Evolutionary conservation across 106 monocot genomes (phyloP), one percentile per base, ranked within the genome.

Genomic region (Dioscorea dumetorum): DNA sequence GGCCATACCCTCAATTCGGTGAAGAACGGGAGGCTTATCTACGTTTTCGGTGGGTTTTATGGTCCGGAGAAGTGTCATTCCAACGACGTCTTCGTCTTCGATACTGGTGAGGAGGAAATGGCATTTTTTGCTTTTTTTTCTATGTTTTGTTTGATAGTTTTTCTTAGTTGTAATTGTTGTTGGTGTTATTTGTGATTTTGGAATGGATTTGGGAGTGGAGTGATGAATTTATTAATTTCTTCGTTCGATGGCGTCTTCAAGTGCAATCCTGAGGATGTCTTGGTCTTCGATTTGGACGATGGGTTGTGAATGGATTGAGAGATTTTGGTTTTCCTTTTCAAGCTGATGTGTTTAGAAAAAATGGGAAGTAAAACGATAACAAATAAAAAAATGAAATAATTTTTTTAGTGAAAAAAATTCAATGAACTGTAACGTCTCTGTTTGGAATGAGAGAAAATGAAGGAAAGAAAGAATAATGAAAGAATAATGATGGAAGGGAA

Each of bases 41-140:
- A 91, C 60, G 87, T 91, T 48, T 91, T 91, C 48, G 91, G 87
- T 15, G 91, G 91, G 18, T 54, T 54, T 18, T 91, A 87, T 54
- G 84, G 91, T 56, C 53, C 65, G 22, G 86, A 79, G 52, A 81
- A 84, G 24, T 74, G 74, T 66, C 88, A 84, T 77, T 80, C 84
- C 60, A 88, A 88, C 69, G 88, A 88, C 31, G 86, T 91, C 24
- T 82, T 83, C 48, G 87, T 91, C 72, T 91, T 87, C 70, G 87
- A 87, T 41, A 77, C 79, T 57, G 81, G 91, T 88, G 66, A 69
- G 76, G 20, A 18, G 54, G 54, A 54, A 16, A 18, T 54, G 54
- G 13, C 19, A 14, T 54, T 65, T 64, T 19, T 65, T 33, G 41
- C 13, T n/a, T 41, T 24, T 20, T 19, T 19, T 49, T 65, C 10